Percentiles rank a stretch among this genome's conserved stretches.
These are phyloP conservation scores for Sugiyamaella chiloensis DNA, from an alignment of 805 yeast genomes.

Conservation along the genomic window DNA sequence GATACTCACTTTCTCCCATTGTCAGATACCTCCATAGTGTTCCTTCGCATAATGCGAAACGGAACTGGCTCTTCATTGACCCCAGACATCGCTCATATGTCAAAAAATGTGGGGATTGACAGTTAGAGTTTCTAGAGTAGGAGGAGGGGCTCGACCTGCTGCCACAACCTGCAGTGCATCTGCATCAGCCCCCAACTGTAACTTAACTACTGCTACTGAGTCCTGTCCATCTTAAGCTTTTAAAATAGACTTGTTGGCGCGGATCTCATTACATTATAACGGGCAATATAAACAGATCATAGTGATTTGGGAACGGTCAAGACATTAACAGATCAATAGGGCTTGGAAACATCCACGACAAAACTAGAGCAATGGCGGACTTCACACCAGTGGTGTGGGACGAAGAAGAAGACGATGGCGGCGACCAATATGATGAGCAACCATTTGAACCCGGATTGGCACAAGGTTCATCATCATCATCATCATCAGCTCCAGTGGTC, in stretches of 20 bases:
- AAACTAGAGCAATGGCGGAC: slow-evolving; percentile 13
- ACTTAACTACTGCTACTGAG: too few relatives aligned
- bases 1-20: slow-evolving; percentile 35
- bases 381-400: slow-evolving; percentile 12
- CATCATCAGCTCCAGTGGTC: neutral
- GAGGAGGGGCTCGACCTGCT: too few relatives aligned
- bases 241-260: too few relatives aligned
- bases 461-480: neutral
- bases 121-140: too few relatives aligned
- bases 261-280: too few relatives aligned
- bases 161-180: too few relatives aligned
- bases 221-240: too few relatives aligned
- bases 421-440: neutral
- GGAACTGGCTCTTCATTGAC: slow-evolving; percentile 9
- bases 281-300: too few relatives aligned
- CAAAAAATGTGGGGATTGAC: too few relatives aligned
- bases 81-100: neutral
- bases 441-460: neutral
- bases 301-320: too few relatives aligned
- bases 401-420: slow-evolving; percentile 3
- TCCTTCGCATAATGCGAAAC: slow-evolving; percentile 21
- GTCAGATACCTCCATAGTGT: slow-evolving; percentile 44
- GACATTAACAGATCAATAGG: too few relatives aligned
- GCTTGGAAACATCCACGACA: neutral
- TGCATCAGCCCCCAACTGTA: too few relatives aligned